phyloP scores from a whole-genome alignment of 2,329 filamentous ascomycete genomes.

The Paecilomyces niveus region DNA sequence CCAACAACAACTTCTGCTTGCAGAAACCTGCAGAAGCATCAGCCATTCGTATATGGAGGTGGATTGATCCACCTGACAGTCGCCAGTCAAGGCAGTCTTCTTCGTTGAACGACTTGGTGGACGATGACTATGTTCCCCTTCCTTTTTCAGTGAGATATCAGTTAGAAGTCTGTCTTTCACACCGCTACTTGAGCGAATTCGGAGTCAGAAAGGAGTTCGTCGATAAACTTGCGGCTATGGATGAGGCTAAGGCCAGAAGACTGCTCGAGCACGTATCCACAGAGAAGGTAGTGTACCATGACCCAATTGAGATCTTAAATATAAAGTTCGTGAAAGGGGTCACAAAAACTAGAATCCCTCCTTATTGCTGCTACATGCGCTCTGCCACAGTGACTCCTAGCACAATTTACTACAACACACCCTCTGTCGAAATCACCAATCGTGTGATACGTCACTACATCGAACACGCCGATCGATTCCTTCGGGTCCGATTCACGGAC shows the following conservation, averaged over 20 bases:
- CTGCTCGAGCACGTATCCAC: slow-evolving; percentile 70
- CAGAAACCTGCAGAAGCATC: slow-evolving; percentile 2
- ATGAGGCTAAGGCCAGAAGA: slow-evolving; percentile 49
- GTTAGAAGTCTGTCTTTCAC: slow-evolving; percentile 86
- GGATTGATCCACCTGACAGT: slow-evolving; percentile 29
- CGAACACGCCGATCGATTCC: slow-evolving; percentile 66
- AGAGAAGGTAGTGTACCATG: slow-evolving; percentile 52
- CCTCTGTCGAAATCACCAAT: slow-evolving; percentile 79
- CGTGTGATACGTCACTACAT: slow-evolving; percentile 70
- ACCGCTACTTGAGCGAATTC: slow-evolving; percentile 68
- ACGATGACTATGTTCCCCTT: slow-evolving; percentile 38
- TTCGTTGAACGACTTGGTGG: slow-evolving; percentile 28
- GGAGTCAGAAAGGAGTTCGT: slow-evolving; percentile 64
- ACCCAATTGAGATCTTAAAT: slow-evolving; percentile 69
- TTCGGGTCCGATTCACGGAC: slow-evolving; percentile 84
- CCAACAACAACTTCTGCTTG: slow-evolving; percentile 29
- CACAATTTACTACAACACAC: slow-evolving; percentile 69
- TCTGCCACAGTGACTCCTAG: slow-evolving; percentile 79
- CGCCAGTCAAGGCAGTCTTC: slow-evolving; percentile 13
- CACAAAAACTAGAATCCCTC: slow-evolving; percentile 50
- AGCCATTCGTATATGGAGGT: slow-evolving; percentile 26
- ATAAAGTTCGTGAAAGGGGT: slow-evolving; percentile 39
- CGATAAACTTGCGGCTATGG: slow-evolving; percentile 48
- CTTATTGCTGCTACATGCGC: slow-evolving; percentile 67
- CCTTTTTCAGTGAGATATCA: slow-evolving; percentile 76